A percentile compares a stretch with the other conserved stretches of the same genome.
Conservation (phyloP, 148 eudicot species). For the Chenopodium berlandieri region DNA sequence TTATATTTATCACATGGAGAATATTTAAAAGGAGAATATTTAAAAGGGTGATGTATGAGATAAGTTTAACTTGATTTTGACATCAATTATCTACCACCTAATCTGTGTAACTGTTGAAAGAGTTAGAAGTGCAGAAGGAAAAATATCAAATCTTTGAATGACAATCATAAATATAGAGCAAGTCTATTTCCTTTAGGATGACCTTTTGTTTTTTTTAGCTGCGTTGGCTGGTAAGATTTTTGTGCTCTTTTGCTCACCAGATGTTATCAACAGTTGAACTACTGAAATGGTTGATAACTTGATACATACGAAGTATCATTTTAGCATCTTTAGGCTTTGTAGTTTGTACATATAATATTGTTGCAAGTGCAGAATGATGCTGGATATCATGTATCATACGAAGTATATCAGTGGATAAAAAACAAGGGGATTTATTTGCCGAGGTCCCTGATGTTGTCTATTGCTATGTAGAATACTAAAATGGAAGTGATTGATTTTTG, state of each 20-base stretch:
- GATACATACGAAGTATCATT: neutral
- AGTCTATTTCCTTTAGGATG: neutral
- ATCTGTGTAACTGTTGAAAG: neutral
- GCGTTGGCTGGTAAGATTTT: neutral
- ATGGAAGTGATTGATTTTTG: neutral
- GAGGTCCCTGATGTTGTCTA: neutral
- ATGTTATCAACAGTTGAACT: neutral
- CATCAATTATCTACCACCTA: neutral
- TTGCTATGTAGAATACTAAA: neutral
- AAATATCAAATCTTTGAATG: neutral
- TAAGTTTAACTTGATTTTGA: too few relatives aligned
- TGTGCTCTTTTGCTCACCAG: neutral
- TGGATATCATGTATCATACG: neutral
- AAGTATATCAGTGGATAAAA: neutral
- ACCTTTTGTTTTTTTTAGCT: neutral
- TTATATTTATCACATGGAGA: neutral
- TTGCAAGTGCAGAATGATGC: neutral
- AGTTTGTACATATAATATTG: neutral
- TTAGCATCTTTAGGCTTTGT: neutral
- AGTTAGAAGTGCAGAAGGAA: neutral
- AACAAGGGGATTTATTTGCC: neutral
- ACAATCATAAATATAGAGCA: neutral
- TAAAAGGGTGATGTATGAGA: neutral
- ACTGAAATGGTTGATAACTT: neutral
- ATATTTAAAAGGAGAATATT: neutral